phyloP scores from a whole-genome alignment of 768 basidiomycete species.

The Fibroporia radiculosa region DNA sequence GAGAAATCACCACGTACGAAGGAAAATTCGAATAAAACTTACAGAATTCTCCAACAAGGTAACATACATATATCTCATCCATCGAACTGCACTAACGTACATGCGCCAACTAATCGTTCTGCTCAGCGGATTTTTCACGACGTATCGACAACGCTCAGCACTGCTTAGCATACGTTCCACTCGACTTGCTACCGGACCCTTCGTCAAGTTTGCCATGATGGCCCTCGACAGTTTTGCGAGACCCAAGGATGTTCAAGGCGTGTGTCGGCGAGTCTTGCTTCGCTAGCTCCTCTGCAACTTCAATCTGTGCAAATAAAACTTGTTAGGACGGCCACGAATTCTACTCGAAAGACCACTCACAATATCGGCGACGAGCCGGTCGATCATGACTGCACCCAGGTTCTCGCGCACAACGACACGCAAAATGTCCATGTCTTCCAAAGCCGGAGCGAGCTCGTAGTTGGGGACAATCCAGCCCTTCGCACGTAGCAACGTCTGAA shows the following conservation, averaged over 20 bases:
- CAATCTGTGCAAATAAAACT: slow-evolving; percentile 33
- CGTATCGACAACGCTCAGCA: too few relatives aligned
- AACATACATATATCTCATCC: too few relatives aligned
- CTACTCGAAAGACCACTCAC: slow-evolving; percentile 30
- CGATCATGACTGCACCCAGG: slow-evolving; percentile 39
- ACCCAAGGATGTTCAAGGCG: slow-evolving; percentile 38
- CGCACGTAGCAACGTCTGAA: slow-evolving; percentile 40
- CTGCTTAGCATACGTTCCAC: slow-evolving; percentile 61
- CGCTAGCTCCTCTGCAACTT: slow-evolving; percentile 53
- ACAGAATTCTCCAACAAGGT: too few relatives aligned
- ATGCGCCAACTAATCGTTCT: too few relatives aligned
- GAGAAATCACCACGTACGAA: too few relatives aligned
- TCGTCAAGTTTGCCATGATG: slow-evolving; percentile 38
- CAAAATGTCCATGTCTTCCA: slow-evolving; percentile 46
- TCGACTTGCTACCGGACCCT: slow-evolving; percentile 38
- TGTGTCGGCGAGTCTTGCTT: slow-evolving; percentile 40
- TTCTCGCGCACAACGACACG: slow-evolving; percentile 57
- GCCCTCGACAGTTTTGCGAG: slow-evolving; percentile 29
- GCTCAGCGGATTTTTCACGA: too few relatives aligned
- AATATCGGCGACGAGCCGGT: slow-evolving; percentile 57
- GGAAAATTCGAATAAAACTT: too few relatives aligned
- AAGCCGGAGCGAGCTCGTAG: slow-evolving; percentile 48
- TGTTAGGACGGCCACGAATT: neutral
- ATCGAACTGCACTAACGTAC: too few relatives aligned
- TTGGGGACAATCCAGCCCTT: slow-evolving; percentile 56